Evolutionary conservation across 768 basidiomycete species (phyloP).

Genomic region (Tulasnella sp.): DNA sequence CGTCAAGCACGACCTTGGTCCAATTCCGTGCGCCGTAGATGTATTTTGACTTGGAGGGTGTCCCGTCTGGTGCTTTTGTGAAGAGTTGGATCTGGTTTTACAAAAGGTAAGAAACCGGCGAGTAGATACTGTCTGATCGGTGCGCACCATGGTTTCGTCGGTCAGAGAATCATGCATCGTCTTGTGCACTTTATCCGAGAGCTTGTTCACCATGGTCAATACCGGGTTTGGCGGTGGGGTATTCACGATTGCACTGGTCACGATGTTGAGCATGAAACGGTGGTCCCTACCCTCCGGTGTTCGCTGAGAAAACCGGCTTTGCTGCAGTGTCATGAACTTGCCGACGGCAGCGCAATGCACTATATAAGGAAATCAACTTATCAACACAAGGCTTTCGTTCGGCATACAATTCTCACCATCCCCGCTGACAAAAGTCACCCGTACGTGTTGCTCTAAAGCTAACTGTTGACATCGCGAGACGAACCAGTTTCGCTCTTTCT

Average conservation of each 20-base stretch:
- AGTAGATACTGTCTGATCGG: neutral
- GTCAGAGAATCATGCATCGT: constrained; percentile 73
- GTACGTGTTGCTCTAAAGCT: constrained; percentile 45
- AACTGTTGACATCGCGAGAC: constrained; percentile 66
- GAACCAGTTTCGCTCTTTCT: constrained; percentile 87
- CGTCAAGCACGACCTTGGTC: constrained; percentile 55
- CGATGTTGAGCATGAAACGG: constrained; percentile 82
- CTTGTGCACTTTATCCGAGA: constrained; percentile 64
- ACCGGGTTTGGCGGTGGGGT: constrained; percentile 76
- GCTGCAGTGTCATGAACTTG: constrained; percentile 54
- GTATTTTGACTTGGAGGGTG: constrained; percentile 57
- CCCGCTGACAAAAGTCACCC: constrained; percentile 80
- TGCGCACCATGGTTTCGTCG: constrained; percentile 71
- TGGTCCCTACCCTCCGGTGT: constrained; percentile 46
- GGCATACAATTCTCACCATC: constrained; percentile 38
- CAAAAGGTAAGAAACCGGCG: neutral
- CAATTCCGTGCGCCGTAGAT: constrained; percentile 88
- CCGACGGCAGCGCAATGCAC: constrained; percentile 82
- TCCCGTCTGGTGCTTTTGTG: constrained; percentile 60
- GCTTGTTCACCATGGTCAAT: constrained; percentile 63
- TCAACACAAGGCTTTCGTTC: neutral
- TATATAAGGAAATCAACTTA: neutral
- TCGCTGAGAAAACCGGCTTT: constrained; percentile 20
- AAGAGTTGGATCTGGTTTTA: constrained; percentile 58
- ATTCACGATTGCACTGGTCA: constrained; percentile 91